These are phyloP conservation scores for Patellifolia procumbens DNA, from an alignment of 179 eudicot genomes.

Conservation along the genomic window DNA sequence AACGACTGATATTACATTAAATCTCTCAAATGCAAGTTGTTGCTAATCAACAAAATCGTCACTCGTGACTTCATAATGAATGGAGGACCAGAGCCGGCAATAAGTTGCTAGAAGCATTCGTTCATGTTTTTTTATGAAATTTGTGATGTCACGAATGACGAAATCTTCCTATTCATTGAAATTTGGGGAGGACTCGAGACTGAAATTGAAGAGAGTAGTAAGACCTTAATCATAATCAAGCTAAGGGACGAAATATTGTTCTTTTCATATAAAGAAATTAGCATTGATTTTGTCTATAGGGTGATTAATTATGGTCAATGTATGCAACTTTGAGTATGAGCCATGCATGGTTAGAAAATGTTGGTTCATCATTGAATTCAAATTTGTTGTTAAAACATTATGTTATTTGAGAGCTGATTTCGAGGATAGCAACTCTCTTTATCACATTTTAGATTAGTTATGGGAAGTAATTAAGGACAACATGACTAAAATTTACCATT, in stretches of 20 bases:
- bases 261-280: too few relatives aligned
- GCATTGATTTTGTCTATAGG: neutral
- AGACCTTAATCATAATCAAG: neutral
- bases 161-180: neutral
- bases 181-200: neutral
- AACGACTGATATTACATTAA: slow-evolving; percentile 1
- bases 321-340: slow-evolving; percentile 1
- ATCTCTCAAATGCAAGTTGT: neutral
- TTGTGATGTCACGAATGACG: slow-evolving; percentile 17
- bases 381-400: neutral
- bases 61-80: slow-evolving; percentile 3
- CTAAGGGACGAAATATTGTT: too few relatives aligned
- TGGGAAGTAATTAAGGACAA: too few relatives aligned
- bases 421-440: too few relatives aligned
- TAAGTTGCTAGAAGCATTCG: too few relatives aligned
- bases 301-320: slow-evolving; percentile 14
- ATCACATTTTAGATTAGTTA: too few relatives aligned
- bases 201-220: neutral
- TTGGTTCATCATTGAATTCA: slow-evolving; percentile 13
- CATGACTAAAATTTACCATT: too few relatives aligned
- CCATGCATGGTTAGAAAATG: neutral
- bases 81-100: neutral
- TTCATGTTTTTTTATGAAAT: too few relatives aligned
- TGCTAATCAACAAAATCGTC: slow-evolving; percentile 1
- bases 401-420: too few relatives aligned